Evolutionary conservation across 2,329 filamentous ascomycete species (phyloP).

Genomic region (Ciborinia camelliae): DNA sequence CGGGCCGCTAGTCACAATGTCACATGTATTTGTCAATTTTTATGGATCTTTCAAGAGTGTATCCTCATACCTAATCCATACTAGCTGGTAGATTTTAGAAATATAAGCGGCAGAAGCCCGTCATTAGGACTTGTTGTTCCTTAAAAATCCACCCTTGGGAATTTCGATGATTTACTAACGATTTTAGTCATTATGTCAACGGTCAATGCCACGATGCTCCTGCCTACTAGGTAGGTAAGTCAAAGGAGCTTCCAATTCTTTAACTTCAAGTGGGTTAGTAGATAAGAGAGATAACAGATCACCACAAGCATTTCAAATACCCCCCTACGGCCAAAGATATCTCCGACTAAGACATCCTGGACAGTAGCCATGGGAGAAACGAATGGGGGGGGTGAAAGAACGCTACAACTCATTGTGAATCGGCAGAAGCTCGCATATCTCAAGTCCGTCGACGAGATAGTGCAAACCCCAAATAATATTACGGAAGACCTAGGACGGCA

Average conservation of each 20-base stretch:
- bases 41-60: no score
- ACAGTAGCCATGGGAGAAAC: no score
- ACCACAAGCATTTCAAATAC: background rate
- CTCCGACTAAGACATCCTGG: background rate
- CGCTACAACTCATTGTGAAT: background rate
- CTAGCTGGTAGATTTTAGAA: background rate
- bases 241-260: background rate
- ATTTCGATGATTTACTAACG: background rate
- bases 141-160: background rate
- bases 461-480: background rate
- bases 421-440: background rate
- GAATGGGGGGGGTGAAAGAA: background rate
- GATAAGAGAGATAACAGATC: background rate
- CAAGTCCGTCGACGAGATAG: background rate
- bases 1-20: background rate
- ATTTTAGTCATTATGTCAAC: background rate
- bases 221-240: no score
- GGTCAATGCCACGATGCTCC: background rate
- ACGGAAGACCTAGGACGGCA: background rate
- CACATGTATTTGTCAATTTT: background rate
- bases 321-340: background rate
- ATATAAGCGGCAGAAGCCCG: background rate
- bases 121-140: background rate
- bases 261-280: background rate
- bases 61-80: background rate